Percentiles rank a stretch among this genome's conserved stretches.
phyloP scores from a whole-genome alignment of 768 basidiomycete genomes.

The Tylopilus vinaceipallidus region DNA sequence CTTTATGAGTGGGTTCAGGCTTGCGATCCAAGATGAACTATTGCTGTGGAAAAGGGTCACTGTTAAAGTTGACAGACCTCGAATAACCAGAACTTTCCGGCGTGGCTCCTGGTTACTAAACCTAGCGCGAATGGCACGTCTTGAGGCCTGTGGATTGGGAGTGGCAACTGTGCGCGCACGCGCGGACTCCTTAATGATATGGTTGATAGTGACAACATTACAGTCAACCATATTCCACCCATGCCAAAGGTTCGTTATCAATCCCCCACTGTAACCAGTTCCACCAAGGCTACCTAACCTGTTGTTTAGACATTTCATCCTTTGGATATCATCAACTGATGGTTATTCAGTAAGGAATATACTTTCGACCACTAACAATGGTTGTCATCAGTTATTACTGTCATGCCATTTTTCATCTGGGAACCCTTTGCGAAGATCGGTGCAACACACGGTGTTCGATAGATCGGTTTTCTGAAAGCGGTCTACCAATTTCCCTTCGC shows the following conservation, averaged over 20 bases:
- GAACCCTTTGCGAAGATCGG: not conserved
- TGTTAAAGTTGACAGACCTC: too few species aligned
- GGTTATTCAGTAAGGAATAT: not conserved
- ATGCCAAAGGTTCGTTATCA: not conserved
- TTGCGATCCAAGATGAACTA: not conserved
- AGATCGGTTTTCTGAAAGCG: not conserved
- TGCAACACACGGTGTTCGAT: not conserved
- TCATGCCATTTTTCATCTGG: not conserved
- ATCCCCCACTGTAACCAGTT: not conserved
- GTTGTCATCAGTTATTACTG: not conserved
- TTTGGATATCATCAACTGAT: not conserved
- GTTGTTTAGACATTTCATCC: not conserved
- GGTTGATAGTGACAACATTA: not conserved
- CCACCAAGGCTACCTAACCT: not conserved
- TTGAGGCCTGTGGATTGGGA: too few species aligned
- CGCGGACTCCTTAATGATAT: not conserved
- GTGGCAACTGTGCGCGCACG: not conserved
- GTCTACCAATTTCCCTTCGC: not conserved
- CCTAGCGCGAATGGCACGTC: too few species aligned
- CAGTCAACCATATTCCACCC: not conserved
- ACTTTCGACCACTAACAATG: not conserved
- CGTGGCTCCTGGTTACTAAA: too few species aligned
- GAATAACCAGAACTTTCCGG: not conserved
- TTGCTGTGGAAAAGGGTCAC: not conserved
- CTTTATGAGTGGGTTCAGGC: not conserved